Evolutionary conservation across 2,329 filamentous ascomycete genomes (phyloP).

Genomic region (Ceratocystis cacaofunesta): DNA sequence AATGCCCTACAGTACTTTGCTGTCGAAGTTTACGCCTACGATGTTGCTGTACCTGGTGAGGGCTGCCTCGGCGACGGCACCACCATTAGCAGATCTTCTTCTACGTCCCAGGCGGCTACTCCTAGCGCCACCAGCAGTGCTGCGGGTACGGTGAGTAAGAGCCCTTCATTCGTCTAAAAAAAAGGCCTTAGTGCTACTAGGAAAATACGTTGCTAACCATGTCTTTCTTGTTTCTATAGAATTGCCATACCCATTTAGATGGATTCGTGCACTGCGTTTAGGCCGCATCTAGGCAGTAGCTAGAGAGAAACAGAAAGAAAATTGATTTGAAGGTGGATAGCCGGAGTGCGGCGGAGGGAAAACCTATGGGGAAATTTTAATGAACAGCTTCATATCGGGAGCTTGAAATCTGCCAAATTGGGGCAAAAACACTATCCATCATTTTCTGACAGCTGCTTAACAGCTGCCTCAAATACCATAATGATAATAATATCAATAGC

Average conservation of each 20-base stretch:
- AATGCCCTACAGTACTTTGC: slow-evolving; percentile 55
- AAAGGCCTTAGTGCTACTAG: not conserved
- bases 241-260: slow-evolving; percentile 30
- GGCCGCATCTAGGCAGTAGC: not conserved
- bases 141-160: slow-evolving; percentile 25
- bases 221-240: slow-evolving; percentile 37
- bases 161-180: not conserved
- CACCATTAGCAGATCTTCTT: slow-evolving; percentile 9
- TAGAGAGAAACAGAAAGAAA: not conserved
- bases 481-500: too few relatives aligned
- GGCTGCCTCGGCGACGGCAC: slow-evolving; percentile 40
- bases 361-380: too few relatives aligned
- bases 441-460: too few relatives aligned
- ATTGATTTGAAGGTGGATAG: not conserved
- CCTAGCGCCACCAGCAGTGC: slow-evolving; percentile 28
- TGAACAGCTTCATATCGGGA: not conserved
- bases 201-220: not conserved
- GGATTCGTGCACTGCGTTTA: slow-evolving; percentile 26
- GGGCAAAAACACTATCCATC: too few relatives aligned
- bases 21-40: slow-evolving; percentile 50
- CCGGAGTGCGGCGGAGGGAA: not conserved
- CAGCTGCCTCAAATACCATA: too few relatives aligned
- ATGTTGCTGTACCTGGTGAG: slow-evolving; percentile 46
- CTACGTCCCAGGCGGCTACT: slow-evolving; percentile 16
- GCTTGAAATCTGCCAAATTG: not conserved